Percentiles rank a stretch among this genome's conserved stretches.
Conservation (phyloP, 257 asterid species). For the Solanum medicagineum region DNA sequence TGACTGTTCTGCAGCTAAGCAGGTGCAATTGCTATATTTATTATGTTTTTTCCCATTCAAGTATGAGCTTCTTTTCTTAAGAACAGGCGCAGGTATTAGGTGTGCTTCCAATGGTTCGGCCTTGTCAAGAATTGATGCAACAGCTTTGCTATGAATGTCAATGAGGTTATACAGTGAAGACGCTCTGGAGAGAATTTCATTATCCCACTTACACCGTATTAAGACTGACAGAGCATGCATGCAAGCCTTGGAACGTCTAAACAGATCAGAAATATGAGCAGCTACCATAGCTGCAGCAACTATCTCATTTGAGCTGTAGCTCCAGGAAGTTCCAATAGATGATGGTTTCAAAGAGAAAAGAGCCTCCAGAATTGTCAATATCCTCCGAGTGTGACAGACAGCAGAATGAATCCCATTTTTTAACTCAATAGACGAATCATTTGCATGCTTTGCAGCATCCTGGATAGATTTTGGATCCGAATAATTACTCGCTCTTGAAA, state of each 20-base stretch:
- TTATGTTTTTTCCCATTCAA: constrained; percentile 44
- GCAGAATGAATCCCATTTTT: constrained; percentile 69
- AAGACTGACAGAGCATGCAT: constrained; percentile 79
- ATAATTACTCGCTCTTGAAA: constrained; percentile 42
- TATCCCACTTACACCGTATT: constrained; percentile 87
- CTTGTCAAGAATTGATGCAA: constrained; percentile 83
- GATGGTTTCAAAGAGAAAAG: constrained; percentile 96
- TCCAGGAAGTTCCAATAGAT: constrained; percentile 83
- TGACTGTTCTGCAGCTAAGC: constrained; percentile 37
- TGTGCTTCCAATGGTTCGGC: constrained; percentile 95
- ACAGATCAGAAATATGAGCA: constrained; percentile 92
- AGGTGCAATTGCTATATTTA: constrained; percentile 37
- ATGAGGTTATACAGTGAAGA: constrained; percentile 88
- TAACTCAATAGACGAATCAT: constrained; percentile 37
- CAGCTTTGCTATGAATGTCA: constrained; percentile 84
- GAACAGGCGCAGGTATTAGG: constrained; percentile 43
- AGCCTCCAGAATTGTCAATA: constrained; percentile 88
- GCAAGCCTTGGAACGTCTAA: constrained; percentile 93
- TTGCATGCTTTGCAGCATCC: constrained; percentile 29
- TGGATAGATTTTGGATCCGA: constrained; percentile 16
- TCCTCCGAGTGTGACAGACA: constrained; percentile 74
- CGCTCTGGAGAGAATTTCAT: constrained; percentile 70
- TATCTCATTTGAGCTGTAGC: constrained; percentile 86
- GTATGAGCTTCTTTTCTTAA: constrained; percentile 32
- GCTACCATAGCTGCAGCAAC: constrained; percentile 99